Percentiles rank a stretch among this genome's conserved stretches.
These are phyloP conservation scores for Tilletiaria anomala DNA, from an alignment of 1,284 basidiomycete species.

Conservation along the genomic window DNA sequence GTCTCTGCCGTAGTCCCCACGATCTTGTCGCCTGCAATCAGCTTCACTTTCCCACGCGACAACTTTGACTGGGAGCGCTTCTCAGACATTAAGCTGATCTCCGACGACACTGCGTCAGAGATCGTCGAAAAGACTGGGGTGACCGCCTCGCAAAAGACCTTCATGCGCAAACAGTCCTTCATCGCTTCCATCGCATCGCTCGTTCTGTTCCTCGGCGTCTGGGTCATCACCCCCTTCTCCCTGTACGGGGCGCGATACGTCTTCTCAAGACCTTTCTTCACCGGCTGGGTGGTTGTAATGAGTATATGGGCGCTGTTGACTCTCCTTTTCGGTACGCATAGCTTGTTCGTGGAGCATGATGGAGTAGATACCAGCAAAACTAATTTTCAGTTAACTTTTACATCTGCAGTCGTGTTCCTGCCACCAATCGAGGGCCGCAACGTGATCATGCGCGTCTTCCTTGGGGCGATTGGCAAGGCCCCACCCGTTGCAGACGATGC, in stretches of 20 bases:
- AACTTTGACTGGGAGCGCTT: conserved; percentile 13
- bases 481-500: no score
- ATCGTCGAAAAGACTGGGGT: not conserved
- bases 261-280: conserved; percentile 11
- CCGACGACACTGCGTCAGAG: conserved; percentile 2
- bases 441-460: not conserved
- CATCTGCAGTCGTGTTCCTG: not conserved
- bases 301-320: conserved; percentile 10
- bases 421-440: not conserved
- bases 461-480: not conserved
- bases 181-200: not conserved
- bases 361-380: no score
- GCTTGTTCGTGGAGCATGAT: no score
- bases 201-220: conserved; percentile 4
- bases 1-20: conserved; percentile 16
- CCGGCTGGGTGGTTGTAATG: conserved; percentile 9
- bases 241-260: conserved; percentile 9
- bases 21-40: conserved; percentile 11
- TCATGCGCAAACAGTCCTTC: conserved; percentile 3
- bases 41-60: conserved; percentile 3
- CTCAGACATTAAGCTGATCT: conserved; percentile 18
- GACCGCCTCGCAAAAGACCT: conserved; percentile 2
- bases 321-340: no score
- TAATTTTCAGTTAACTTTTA: no score
- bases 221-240: conserved; percentile 1